Evolutionary conservation across 169 alveolate species (phyloP).

Genomic region (Cryptosporidium ubiquitum): DNA sequence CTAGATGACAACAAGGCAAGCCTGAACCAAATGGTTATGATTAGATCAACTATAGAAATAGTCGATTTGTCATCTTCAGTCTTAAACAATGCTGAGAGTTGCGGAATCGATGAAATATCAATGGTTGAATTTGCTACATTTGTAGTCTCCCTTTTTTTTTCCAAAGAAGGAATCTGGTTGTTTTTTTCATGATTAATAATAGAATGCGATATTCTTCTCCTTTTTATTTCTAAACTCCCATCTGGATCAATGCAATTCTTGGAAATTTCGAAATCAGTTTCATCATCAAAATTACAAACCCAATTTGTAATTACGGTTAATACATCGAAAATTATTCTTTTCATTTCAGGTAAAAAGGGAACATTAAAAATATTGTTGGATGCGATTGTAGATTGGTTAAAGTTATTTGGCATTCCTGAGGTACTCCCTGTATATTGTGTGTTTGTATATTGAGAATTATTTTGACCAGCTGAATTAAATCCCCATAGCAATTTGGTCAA

Average conservation of each 20-base stretch:
- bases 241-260: not conserved
- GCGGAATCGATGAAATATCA: slow-evolving; percentile 60
- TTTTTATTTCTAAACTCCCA: not conserved
- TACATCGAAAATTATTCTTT: slow-evolving; percentile 44
- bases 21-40: slow-evolving; percentile 56
- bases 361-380: slow-evolving; percentile 5
- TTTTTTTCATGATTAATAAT: not conserved
- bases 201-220: slow-evolving; percentile 6
- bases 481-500: slow-evolving; percentile 62
- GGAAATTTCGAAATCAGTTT: not conserved
- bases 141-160: not conserved
- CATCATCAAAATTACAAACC: slow-evolving; percentile 10
- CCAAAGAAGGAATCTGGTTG: not conserved
- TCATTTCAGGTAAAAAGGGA: slow-evolving; percentile 71
- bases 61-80: not conserved
- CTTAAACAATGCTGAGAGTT: not conserved
- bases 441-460: not conserved
- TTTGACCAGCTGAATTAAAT: not conserved
- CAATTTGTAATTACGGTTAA: slow-evolving; percentile 26
- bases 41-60: slow-evolving; percentile 14
- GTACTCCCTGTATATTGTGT: not conserved
- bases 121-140: slow-evolving; percentile 1
- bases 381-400: not conserved
- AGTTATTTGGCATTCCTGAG: slow-evolving; percentile 1
- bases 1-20: slow-evolving; percentile 50